Base-by-base conservation (phyloP, 345 rosid species). In the Erucastrum elatum region DNA sequence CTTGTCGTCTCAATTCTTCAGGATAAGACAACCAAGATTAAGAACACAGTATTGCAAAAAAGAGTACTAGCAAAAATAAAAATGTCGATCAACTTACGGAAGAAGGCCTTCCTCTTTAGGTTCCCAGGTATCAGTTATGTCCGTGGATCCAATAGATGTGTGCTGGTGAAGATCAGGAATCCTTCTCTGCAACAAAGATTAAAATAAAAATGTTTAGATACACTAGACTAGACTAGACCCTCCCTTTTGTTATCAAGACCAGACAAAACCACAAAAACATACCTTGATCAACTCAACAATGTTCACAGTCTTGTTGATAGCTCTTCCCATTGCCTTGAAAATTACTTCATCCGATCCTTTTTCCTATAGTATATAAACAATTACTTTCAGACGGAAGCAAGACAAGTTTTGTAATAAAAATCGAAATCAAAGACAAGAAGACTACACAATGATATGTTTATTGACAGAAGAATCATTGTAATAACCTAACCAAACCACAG, bases 291-390 rank as follows among this genome's bases (percentile, higher is more conserved):
- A 83, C 87, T 94, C 99, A 86, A 87, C 99, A 13, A 91, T 94
- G 17, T 91, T 87, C 66, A 94, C 98, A 72, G 93, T 93, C 85
- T 94, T 94, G 84, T 90, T 94, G 79, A 94, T 94, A 81, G 99
- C 99, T 84, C 91, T 87, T 71, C 98, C 99, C 99, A 94, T 94
- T 49, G 99, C 99, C 90, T 94, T 94, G 80, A 94, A 87, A 17
- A 90, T 87, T 77, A 94, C 86, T 77, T 90, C 96, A 79, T 84
- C 80, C 1, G 91, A 84, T 9, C 89, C 91, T 69, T 53, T 53
- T 4, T 53, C 59, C 59, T 94, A 41, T 58, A 66, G 2, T 5
- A 44, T 0, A 58, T 35, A 61, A 21, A n/a, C n/a, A n/a, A n/a
- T n/a, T n/a, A n/a, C n/a, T n/a, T 4, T 27, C 4, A 21, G 30